phyloP scores from a whole-genome alignment of 805 yeast species.

The Saturnispora diversa region DNA sequence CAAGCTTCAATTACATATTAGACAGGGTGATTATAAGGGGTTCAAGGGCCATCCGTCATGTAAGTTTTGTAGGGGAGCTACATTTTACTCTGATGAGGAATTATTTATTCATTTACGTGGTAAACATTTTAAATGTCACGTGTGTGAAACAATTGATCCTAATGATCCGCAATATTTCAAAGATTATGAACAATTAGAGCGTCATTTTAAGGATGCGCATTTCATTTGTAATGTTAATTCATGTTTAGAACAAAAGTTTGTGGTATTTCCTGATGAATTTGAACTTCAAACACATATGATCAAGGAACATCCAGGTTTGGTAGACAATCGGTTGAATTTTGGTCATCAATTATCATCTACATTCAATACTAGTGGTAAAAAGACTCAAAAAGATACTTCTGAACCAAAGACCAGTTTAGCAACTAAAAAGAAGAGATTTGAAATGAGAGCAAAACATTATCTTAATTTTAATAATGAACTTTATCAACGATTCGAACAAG shows the following conservation, averaged over 20 bases:
- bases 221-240: conserved; percentile 65
- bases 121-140: conserved; percentile 79
- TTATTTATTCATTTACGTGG: conserved; percentile 73
- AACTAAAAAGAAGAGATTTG: conserved; percentile 53
- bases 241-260: conserved; percentile 85
- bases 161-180: conserved; percentile 65
- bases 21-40: conserved; percentile 66
- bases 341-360: conserved; percentile 34
- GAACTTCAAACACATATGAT: conserved; percentile 86
- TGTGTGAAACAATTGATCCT: conserved; percentile 68
- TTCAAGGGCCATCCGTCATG: conserved; percentile 88
- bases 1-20: conserved; percentile 62
- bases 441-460: conserved; percentile 80
- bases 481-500: conserved; percentile 40
- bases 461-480: conserved; percentile 43
- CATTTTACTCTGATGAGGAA: conserved; percentile 88
- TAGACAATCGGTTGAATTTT: conserved; percentile 43
- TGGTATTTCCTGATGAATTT: conserved; percentile 79
- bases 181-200: conserved; percentile 64
- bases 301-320: conserved; percentile 48
- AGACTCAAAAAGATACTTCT: conserved; percentile 8
- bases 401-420: conserved; percentile 33
- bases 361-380: conserved; percentile 14
- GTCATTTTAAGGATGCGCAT: conserved; percentile 69
- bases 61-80: conserved; percentile 60